These are phyloP conservation scores for Helminthosporium solani DNA, from an alignment of 2,329 filamentous ascomycete species.

Conservation along the genomic window DNA sequence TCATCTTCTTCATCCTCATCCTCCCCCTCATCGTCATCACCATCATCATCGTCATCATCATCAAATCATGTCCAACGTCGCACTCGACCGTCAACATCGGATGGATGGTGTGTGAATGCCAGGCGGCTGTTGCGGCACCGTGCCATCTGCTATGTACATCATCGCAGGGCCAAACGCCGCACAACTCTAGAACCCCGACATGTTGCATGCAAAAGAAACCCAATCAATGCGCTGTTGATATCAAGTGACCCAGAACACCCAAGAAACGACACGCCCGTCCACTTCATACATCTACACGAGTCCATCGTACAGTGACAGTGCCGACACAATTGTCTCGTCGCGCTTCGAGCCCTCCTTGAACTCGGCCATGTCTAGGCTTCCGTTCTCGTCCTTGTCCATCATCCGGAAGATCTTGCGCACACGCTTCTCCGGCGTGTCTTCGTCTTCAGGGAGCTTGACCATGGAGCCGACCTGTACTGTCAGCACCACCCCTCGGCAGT, in stretches of 20 bases:
- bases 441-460: constrained; percentile 97
- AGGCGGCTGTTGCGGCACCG: not conserved
- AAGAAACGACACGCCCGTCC: constrained; percentile 25
- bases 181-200: constrained; percentile 29
- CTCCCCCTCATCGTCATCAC: too few relatives aligned
- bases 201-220: constrained; percentile 36
- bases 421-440: constrained; percentile 98
- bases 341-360: constrained; percentile 99
- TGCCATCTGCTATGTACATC: constrained; percentile 26
- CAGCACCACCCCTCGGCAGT: constrained; percentile 8
- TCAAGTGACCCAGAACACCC: constrained; percentile 38
- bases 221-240: constrained; percentile 42
- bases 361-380: constrained; percentile 92
- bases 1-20: too few relatives aligned
- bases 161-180: constrained; percentile 35
- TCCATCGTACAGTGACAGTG: constrained; percentile 92
- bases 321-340: constrained; percentile 97
- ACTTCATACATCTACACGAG: constrained; percentile 63
- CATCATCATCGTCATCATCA: too few relatives aligned
- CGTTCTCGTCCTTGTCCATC: constrained; percentile 99
- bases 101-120: not conserved
- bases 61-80: too few relatives aligned
- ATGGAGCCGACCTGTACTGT: constrained; percentile 82
- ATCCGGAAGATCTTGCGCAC: constrained; percentile 98
- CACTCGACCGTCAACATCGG: too few relatives aligned